Evolutionary conservation across 2,329 filamentous ascomycete species (phyloP).

Genomic region (Diaporthe helianthi): DNA sequence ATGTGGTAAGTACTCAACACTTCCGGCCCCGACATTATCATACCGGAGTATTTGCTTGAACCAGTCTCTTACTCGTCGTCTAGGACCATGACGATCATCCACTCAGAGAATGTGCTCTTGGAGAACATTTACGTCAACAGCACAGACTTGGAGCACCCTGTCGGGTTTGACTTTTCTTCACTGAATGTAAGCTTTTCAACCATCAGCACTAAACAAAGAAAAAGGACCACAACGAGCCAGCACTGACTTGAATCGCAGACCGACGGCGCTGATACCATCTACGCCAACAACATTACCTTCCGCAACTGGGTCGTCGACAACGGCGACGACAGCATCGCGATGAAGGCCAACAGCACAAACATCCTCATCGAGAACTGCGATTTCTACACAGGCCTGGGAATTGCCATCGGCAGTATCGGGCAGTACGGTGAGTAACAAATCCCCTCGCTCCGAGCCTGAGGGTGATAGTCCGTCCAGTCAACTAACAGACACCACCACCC

Average conservation of each 20-base stretch:
- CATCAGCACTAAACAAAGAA: too few relatives aligned
- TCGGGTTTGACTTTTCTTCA: slow-evolving; percentile 33
- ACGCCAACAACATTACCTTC: slow-evolving; percentile 34
- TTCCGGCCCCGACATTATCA: too few relatives aligned
- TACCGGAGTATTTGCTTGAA: neutral
- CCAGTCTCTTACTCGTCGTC: neutral
- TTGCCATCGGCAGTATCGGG: slow-evolving; percentile 49
- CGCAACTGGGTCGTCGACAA: slow-evolving; percentile 32
- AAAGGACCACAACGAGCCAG: neutral
- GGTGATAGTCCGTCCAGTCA: too few relatives aligned
- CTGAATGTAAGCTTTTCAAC: slow-evolving; percentile 21
- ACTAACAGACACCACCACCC: neutral
- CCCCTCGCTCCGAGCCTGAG: fast-evolving
- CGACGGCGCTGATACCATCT: slow-evolving; percentile 32
- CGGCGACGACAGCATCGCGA: slow-evolving; percentile 48
- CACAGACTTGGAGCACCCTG: slow-evolving; percentile 30
- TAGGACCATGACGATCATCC: slow-evolving; percentile 36
- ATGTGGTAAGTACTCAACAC: slow-evolving; percentile 29
- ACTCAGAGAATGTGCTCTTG: slow-evolving; percentile 31
- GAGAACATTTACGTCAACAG: slow-evolving; percentile 34
- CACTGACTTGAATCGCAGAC: slow-evolving; percentile 20
- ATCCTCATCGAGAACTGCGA: slow-evolving; percentile 48
- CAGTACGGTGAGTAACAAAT: slow-evolving; percentile 44
- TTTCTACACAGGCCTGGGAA: slow-evolving; percentile 47
- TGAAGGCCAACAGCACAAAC: slow-evolving; percentile 50